These are phyloP conservation scores for Aaosphaeria arxii DNA, from an alignment of 2,329 filamentous ascomycete species.

Conservation along the genomic window DNA sequence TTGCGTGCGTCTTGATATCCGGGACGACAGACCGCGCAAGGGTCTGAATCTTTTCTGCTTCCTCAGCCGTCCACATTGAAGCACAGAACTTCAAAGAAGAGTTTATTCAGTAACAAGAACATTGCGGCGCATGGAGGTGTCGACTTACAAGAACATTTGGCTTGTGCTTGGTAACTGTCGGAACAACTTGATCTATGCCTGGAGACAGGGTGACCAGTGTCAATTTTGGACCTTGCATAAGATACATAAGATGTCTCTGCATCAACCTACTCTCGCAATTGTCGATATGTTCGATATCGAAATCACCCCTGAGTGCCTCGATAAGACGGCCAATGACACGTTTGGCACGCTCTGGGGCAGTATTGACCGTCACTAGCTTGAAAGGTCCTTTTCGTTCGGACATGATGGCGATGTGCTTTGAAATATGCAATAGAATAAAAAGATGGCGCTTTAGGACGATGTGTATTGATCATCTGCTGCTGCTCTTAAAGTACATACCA, in stretches of 20 bases:
- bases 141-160: conserved; percentile 50
- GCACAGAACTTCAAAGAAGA: conserved; percentile 49
- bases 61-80: conserved; percentile 56
- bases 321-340: conserved; percentile 59
- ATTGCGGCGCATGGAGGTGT: conserved; percentile 49
- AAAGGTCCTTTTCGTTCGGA: conserved; percentile 48
- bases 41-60: conserved; percentile 45
- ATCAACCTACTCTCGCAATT: conserved; percentile 58
- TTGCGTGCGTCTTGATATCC: conserved; percentile 50
- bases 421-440: no score
- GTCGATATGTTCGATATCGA: conserved; percentile 60
- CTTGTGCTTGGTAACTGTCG: conserved; percentile 33
- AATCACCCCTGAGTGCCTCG: conserved; percentile 60
- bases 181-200: background rate
- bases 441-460: no score
- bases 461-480: no score
- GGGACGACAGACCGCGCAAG: conserved; percentile 47
- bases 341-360: conserved; percentile 63
- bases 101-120: conserved; percentile 50
- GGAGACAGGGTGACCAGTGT: background rate
- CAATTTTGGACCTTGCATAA: background rate
- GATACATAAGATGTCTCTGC: background rate
- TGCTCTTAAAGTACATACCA: no score
- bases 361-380: conserved; percentile 66
- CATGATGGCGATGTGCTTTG: no score